A percentile compares a stretch with the other conserved stretches of the same genome.
These are phyloP conservation scores for Pulveroboletus frians DNA, from an alignment of 768 basidiomycete genomes.

Conservation along the genomic window DNA sequence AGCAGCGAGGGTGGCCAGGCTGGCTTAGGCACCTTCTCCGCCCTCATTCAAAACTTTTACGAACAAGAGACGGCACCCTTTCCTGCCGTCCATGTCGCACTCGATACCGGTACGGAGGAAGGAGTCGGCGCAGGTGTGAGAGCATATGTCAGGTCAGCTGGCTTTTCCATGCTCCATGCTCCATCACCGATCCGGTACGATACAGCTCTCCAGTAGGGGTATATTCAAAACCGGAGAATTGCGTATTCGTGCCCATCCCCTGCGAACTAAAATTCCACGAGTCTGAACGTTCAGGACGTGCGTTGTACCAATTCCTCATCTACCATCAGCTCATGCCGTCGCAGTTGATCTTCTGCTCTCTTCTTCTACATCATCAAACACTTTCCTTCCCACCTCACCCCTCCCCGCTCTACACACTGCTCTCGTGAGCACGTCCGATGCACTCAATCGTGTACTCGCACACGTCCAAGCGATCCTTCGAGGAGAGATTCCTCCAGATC, in stretches of 20 bases:
- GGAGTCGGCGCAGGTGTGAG: conserved; percentile 68
- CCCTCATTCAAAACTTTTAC: conserved; percentile 97
- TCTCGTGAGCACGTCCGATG: conserved; percentile 60
- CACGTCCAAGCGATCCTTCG: conserved; percentile 80
- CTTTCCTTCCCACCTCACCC: conserved; percentile 47
- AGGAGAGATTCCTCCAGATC: conserved; percentile 75
- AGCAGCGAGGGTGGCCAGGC: conserved; percentile 43
- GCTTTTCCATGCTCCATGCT: background rate
- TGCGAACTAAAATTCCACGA: conserved; percentile 79
- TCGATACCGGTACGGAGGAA: conserved; percentile 77
- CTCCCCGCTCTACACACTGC: conserved; percentile 48
- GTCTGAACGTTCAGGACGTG: conserved; percentile 81
- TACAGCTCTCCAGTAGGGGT: conserved; percentile 82
- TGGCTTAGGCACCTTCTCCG: conserved; percentile 84
- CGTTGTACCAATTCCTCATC: conserved; percentile 29
- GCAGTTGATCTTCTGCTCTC: conserved; percentile 77
- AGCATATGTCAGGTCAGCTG: conserved; percentile 75
- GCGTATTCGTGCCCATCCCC: conserved; percentile 91
- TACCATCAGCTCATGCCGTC: conserved; percentile 3
- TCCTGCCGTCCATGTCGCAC: conserved; percentile 84
- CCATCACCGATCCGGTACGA: conserved; percentile 4
- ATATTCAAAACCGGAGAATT: conserved; percentile 88
- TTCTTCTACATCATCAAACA: conserved; percentile 36
- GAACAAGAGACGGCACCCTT: conserved; percentile 85
- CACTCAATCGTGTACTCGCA: conserved; percentile 79